phyloP scores from a whole-genome alignment of 306 rosid genomes.

The Ormosia semicastrata region DNA sequence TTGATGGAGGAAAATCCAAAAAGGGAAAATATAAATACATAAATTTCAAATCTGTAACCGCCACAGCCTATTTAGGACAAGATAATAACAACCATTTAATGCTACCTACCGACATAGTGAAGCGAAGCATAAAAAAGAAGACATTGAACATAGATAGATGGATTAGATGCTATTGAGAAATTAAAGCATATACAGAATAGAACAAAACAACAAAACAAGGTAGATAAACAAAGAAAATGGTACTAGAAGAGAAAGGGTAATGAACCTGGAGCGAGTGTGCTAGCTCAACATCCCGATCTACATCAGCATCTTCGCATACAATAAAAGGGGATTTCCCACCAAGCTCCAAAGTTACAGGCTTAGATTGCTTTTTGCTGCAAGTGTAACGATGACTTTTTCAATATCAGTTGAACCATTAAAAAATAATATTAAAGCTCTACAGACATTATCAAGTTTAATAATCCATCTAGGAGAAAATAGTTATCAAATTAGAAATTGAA shows the following conservation, averaged over 20 bases:
- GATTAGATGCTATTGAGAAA: background rate
- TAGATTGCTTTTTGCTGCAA: constrained; percentile 78
- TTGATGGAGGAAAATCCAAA: background rate
- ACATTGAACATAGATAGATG: background rate
- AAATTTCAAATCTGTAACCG: constrained; percentile 26
- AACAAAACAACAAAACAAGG: no score
- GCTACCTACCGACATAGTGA: background rate
- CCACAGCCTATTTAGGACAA: background rate
- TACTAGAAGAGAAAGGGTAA: background rate
- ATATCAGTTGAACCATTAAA: constrained; percentile 80
- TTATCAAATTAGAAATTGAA: no score
- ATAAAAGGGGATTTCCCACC: constrained; percentile 91
- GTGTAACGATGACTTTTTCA: constrained; percentile 54
- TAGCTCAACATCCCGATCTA: constrained; percentile 66
- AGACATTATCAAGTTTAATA: no score
- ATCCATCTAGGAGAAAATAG: no score
- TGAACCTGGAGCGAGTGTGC: constrained; percentile 84
- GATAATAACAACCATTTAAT: background rate
- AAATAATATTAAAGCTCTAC: background rate
- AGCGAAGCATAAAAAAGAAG: no score
- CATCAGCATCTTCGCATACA: constrained; percentile 76
- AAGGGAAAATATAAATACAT: background rate
- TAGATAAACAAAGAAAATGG: background rate
- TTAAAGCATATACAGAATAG: no score
- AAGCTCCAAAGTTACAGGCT: constrained; percentile 72